These are phyloP conservation scores for Ceriops tagal DNA, from an alignment of 345 rosid species.

Conservation along the genomic window DNA sequence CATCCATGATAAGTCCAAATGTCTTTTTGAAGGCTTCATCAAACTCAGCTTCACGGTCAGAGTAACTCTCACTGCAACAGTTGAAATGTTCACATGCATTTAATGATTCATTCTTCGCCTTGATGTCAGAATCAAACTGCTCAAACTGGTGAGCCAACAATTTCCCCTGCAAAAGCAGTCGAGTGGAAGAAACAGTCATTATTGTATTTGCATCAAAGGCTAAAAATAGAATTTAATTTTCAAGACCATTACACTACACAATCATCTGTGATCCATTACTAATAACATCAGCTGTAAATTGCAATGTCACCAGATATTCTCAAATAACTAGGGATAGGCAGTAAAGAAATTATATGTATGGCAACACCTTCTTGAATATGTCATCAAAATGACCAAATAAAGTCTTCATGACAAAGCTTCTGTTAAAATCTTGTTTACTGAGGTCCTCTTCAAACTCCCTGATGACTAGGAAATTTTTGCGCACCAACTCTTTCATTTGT, in stretches of 20 bases:
- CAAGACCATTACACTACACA: background rate
- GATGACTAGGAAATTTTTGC: conserved; percentile 57
- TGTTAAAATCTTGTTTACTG: conserved; percentile 32
- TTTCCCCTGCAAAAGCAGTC: conserved; percentile 50
- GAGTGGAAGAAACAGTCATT: background rate
- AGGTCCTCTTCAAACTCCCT: conserved; percentile 56
- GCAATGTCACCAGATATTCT: background rate
- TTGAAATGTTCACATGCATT: conserved; percentile 7
- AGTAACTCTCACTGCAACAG: conserved; percentile 15
- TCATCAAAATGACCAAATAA: conserved; percentile 51
- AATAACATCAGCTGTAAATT: background rate
- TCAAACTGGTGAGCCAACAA: conserved; percentile 47
- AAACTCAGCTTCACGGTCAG: conserved; percentile 36
- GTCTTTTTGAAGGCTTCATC: conserved; percentile 36
- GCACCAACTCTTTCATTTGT: conserved; percentile 41
- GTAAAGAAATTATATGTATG: background rate
- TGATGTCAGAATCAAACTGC: conserved; percentile 33
- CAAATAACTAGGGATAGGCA: background rate
- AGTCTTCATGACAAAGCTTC: conserved; percentile 40
- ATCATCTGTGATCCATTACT: too few relatives aligned
- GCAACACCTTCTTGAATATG: conserved; percentile 53
- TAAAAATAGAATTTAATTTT: background rate
- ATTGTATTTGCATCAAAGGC: background rate
- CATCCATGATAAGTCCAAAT: conserved; percentile 37
- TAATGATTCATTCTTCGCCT: conserved; percentile 20